phyloP scores from a whole-genome alignment of 257 asterid genomes.

The Eustoma russellianum region DNA sequence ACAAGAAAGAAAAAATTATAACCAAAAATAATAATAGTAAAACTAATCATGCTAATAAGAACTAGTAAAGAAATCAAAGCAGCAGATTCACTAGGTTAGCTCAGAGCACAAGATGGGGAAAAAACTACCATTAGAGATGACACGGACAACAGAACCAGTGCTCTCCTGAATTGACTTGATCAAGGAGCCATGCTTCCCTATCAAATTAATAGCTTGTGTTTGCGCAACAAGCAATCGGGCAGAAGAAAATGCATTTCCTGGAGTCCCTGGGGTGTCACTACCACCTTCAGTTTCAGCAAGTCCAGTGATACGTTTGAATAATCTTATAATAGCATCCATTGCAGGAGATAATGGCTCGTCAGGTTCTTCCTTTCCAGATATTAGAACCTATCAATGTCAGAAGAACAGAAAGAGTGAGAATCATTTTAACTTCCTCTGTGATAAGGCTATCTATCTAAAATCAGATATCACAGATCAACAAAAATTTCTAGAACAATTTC shows the following conservation, averaged over 20 bases:
- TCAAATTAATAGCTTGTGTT: constrained; percentile 66
- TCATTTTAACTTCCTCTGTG: too few species aligned
- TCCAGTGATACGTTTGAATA: constrained; percentile 57
- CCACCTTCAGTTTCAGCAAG: constrained; percentile 37
- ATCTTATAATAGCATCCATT: constrained; percentile 60
- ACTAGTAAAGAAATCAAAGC: too few species aligned
- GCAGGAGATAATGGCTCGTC: constrained; percentile 61
- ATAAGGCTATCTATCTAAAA: too few species aligned
- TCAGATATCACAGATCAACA: too few species aligned
- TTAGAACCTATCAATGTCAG: constrained; percentile 42
- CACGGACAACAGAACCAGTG: constrained; percentile 54
- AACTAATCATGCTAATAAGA: too few species aligned
- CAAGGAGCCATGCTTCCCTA: constrained; percentile 68
- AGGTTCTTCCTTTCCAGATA: constrained; percentile 78
- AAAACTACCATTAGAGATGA: constrained; percentile 47
- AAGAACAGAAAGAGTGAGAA: too few species aligned
- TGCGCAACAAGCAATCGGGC: constrained; percentile 59
- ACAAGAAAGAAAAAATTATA: too few species aligned
- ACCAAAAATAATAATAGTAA: too few species aligned
- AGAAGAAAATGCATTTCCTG: constrained; percentile 43
- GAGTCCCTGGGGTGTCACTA: constrained; percentile 28
- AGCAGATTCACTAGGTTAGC: background rate
- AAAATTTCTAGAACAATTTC: too few species aligned
- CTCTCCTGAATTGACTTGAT: constrained; percentile 72
- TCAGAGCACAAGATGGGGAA: background rate